phyloP scores from a whole-genome alignment of 305 asterid species.

The Fraxinus paxiana region DNA sequence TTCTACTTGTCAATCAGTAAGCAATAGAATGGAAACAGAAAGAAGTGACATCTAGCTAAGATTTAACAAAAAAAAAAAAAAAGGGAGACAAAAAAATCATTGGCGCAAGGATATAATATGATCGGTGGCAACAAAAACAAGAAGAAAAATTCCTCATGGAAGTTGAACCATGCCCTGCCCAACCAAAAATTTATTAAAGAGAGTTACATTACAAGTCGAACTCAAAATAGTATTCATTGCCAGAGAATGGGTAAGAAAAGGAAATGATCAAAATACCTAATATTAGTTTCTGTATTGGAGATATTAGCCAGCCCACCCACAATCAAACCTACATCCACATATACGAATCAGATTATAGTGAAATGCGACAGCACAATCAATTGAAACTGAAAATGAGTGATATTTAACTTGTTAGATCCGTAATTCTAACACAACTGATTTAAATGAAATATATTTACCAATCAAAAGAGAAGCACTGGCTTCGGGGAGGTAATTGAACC shows the following conservation, averaged over 20 bases:
- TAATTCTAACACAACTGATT: background rate
- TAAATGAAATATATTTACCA: conserved; percentile 38
- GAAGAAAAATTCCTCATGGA: conserved; percentile 97
- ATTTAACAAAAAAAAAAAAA: background rate
- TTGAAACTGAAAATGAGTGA: background rate
- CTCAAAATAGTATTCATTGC: background rate
- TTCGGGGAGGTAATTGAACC: conserved; percentile 91
- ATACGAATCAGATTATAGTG: conserved; percentile 22
- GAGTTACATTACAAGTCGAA: conserved; percentile 1
- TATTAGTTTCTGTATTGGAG: conserved; percentile 76
- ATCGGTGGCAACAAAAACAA: conserved; percentile 92
- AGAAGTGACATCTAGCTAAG: background rate
- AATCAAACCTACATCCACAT: conserved; percentile 59
- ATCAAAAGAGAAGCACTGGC: conserved; percentile 97
- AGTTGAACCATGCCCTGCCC: conserved; percentile 94
- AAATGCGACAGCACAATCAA: conserved; percentile 9
- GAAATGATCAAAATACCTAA: conserved; percentile 44
- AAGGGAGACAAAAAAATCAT: background rate
- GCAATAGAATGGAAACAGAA: conserved; percentile 3
- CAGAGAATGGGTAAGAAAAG: background rate
- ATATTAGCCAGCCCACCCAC: conserved; percentile 88
- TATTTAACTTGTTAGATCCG: background rate
- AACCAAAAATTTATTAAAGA: conserved; percentile 19
- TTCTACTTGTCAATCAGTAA: conserved; percentile 20
- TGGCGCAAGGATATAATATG: conserved; percentile 80